Evolutionary conservation across 2,329 filamentous ascomycete species (phyloP).

Genomic region (Spiromastix sp.): DNA sequence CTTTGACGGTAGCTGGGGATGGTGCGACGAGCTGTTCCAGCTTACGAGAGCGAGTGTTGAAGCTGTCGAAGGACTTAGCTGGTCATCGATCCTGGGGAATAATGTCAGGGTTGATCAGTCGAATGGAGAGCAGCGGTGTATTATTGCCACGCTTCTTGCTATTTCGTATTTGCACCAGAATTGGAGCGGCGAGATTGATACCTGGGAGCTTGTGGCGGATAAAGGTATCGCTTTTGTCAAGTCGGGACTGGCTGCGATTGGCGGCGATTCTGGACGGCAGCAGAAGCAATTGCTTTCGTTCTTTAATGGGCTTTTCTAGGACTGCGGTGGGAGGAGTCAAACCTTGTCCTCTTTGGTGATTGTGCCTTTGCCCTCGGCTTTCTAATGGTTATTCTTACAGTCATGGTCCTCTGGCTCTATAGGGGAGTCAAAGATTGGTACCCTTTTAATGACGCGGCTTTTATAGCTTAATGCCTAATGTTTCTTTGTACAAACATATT

Average conservation of each 20-base stretch:
- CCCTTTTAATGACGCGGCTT: no score
- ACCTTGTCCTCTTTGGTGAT: no score
- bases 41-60: slow-evolving; percentile 10
- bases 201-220: slow-evolving; percentile 54
- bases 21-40: slow-evolving; percentile 16
- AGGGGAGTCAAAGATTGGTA: no score
- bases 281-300: no score
- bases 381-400: no score
- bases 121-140: slow-evolving; percentile 2
- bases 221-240: slow-evolving; percentile 45
- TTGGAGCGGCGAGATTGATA: slow-evolving; percentile 38
- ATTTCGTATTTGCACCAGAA: slow-evolving; percentile 41
- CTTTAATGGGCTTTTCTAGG: no score
- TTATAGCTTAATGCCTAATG: no score
- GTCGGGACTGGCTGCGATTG: slow-evolving; percentile 1
- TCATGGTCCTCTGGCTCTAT: no score
- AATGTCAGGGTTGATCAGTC: slow-evolving; percentile 4
- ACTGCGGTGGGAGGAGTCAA: no score
- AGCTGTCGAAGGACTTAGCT: slow-evolving; percentile 5
- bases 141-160: slow-evolving; percentile 30
- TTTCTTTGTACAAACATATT: no score
- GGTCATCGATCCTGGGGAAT: slow-evolving; percentile 1
- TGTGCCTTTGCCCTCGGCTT: no score
- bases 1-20: slow-evolving; percentile 46
- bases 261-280: slow-evolving; percentile 1